Percentiles rank a stretch among this genome's conserved stretches.
These are phyloP conservation scores for Trichoderma asperellum DNA, from an alignment of 2,329 filamentous ascomycete species.

Conservation along the genomic window DNA sequence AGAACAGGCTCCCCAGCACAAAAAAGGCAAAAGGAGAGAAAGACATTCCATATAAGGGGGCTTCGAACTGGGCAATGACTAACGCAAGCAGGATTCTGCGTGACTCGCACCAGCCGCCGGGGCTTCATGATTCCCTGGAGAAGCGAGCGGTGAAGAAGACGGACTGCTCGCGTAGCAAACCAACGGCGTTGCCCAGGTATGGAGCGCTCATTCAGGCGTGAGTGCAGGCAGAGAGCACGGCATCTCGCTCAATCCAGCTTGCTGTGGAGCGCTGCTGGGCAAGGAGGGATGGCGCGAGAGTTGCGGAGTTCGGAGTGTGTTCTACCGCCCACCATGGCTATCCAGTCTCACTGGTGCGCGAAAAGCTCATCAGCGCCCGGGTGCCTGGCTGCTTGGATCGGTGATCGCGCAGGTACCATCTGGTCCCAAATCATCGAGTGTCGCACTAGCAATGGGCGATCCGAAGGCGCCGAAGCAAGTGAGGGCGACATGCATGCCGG, in stretches of 20 bases:
- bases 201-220: no score
- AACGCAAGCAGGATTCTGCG: not conserved
- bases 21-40: not conserved
- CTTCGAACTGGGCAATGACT: not conserved
- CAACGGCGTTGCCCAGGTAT: not conserved
- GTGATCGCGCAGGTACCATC: slow-evolving; percentile 1
- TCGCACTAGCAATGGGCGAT: slow-evolving; percentile 12
- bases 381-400: slow-evolving; percentile 5
- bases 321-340: not conserved
- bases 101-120: not conserved
- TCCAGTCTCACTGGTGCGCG: not conserved
- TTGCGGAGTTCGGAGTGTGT: not conserved
- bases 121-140: not conserved
- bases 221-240: not conserved
- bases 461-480: not conserved
- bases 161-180: not conserved
- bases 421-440: not conserved
- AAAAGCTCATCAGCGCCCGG: not conserved
- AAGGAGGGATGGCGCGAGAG: not conserved
- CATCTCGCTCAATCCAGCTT: not conserved
- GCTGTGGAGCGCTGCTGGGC: not conserved
- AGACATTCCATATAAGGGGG: not conserved
- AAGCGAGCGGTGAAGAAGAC: not conserved
- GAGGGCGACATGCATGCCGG: not conserved
- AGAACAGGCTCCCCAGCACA: not conserved